phyloP scores from a whole-genome alignment of 805 yeast species.

The Saccharomycopsis oosterbeekiorum region DNA sequence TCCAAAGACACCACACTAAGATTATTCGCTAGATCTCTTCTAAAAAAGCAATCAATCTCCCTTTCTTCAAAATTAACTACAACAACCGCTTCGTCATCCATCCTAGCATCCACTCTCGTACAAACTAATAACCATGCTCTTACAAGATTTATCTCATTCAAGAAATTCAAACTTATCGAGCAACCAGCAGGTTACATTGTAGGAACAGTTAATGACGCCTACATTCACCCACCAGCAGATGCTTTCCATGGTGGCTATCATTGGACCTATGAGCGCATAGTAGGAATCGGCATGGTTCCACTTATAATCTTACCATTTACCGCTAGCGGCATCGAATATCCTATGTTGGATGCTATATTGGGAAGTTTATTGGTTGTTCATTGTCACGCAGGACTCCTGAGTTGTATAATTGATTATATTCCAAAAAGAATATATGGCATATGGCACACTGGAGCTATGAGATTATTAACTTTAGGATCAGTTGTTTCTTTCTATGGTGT shows the following conservation, averaged over 20 bases:
- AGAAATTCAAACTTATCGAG: constrained; percentile 36
- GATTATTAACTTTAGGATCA: constrained; percentile 52
- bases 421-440: constrained; percentile 65
- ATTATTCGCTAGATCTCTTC: not conserved
- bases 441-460: constrained; percentile 52
- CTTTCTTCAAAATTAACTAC: not conserved
- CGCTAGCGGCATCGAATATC: constrained; percentile 36
- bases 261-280: constrained; percentile 61
- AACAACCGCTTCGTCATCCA: not conserved
- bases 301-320: constrained; percentile 51
- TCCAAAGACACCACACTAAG: not conserved
- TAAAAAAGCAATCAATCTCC: not conserved
- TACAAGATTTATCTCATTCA: not conserved
- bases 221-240: constrained; percentile 47
- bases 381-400: constrained; percentile 60
- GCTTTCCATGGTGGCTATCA: constrained; percentile 59
- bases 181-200: constrained; percentile 69
- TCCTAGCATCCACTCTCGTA: not conserved
- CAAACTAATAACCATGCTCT: not conserved
- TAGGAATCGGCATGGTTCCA: constrained; percentile 55
- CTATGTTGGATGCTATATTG: constrained; percentile 47
- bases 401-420: constrained; percentile 71
- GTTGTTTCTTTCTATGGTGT: constrained; percentile 61
- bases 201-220: constrained; percentile 67
- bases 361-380: constrained; percentile 50